phyloP scores from a whole-genome alignment of 352 stramenopile species.

The Globisporangium barbulae region DNA sequence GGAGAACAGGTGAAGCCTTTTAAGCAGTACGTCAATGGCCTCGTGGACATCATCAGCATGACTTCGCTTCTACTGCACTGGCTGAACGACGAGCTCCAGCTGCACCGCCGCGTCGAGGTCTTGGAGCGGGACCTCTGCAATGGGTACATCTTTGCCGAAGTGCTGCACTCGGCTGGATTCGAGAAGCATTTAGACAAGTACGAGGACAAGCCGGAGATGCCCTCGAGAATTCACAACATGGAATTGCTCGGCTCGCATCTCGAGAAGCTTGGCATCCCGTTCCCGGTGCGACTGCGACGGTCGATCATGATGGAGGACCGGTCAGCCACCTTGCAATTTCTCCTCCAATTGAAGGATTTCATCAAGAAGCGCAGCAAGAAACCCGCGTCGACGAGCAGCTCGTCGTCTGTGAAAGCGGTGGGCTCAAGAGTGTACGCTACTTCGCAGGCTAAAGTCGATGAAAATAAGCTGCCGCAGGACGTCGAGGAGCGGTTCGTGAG shows the following conservation, averaged over 20 bases:
- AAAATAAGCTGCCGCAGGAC: constrained; percentile 23
- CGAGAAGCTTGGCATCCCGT: constrained; percentile 30
- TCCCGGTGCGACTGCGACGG: constrained; percentile 39
- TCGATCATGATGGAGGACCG: constrained; percentile 70
- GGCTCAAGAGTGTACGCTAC: constrained; percentile 12
- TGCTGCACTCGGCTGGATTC: constrained; percentile 47
- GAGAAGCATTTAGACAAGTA: constrained; percentile 51
- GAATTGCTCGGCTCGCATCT: constrained; percentile 47
- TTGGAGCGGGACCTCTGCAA: constrained; percentile 69
- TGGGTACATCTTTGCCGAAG: constrained; percentile 59
- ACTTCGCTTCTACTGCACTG: constrained; percentile 57
- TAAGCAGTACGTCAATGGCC: neutral
- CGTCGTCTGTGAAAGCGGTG: neutral
- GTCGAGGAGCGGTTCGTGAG: constrained; percentile 56
- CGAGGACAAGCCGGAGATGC: constrained; percentile 26
- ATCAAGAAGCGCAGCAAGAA: constrained; percentile 27
- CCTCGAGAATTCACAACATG: constrained; percentile 56
- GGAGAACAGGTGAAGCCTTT: neutral
- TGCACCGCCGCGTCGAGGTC: constrained; percentile 41
- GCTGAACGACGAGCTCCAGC: constrained; percentile 59
- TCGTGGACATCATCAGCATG: constrained; percentile 24
- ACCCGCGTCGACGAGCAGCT: constrained; percentile 7
- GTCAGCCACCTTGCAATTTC: constrained; percentile 45
- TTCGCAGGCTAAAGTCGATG: neutral
- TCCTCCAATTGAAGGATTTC: constrained; percentile 60